phyloP scores from a whole-genome alignment of 2,329 filamentous ascomycete species.

The Stachybotrys elegans region DNA sequence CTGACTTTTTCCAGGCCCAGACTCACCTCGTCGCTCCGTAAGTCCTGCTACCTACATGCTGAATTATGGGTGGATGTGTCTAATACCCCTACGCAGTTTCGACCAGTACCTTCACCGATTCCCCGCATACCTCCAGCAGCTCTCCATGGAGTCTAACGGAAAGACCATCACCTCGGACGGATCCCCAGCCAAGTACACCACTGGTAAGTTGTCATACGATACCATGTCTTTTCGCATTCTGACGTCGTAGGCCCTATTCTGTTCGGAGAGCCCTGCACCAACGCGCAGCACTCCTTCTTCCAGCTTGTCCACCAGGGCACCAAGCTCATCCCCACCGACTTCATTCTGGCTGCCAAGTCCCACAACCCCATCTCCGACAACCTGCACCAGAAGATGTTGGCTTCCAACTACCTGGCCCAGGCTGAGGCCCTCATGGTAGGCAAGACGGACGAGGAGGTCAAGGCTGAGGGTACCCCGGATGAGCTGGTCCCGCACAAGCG shows the following conservation, averaged over 20 bases:
- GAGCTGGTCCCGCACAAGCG: slow-evolving; percentile 95
- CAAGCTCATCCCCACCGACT: slow-evolving; percentile 97
- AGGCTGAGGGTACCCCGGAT: slow-evolving; percentile 67
- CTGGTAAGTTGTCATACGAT: slow-evolving; percentile 46
- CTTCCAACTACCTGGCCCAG: slow-evolving; percentile 87
- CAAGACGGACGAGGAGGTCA: slow-evolving; percentile 76
- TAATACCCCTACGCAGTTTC: too few relatives aligned
- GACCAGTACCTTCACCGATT: slow-evolving; percentile 99
- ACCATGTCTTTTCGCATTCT: slow-evolving; percentile 7
- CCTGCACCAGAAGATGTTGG: slow-evolving; percentile 94
- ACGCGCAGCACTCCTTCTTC: slow-evolving; percentile 99
- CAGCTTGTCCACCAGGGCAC: slow-evolving; percentile 98
- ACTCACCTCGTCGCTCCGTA: slow-evolving; percentile 94
- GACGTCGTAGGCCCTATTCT: slow-evolving; percentile 64
- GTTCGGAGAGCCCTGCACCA: slow-evolving; percentile 97
- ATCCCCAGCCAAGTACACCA: slow-evolving; percentile 93
- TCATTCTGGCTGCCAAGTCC: slow-evolving; percentile 92
- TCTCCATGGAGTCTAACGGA: slow-evolving; percentile 99
- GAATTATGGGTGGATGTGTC: background rate
- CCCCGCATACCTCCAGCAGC: slow-evolving; percentile 96
- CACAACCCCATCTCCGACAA: slow-evolving; percentile 93
- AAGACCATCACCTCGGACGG: slow-evolving; percentile 91
- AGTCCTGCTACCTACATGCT: slow-evolving; percentile 29
- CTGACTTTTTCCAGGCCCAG: slow-evolving; percentile 96
- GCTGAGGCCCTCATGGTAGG: slow-evolving; percentile 87